These are phyloP conservation scores for Geotrichum carabidarum DNA, from an alignment of 1,139 yeast species.

Conservation along the genomic window DNA sequence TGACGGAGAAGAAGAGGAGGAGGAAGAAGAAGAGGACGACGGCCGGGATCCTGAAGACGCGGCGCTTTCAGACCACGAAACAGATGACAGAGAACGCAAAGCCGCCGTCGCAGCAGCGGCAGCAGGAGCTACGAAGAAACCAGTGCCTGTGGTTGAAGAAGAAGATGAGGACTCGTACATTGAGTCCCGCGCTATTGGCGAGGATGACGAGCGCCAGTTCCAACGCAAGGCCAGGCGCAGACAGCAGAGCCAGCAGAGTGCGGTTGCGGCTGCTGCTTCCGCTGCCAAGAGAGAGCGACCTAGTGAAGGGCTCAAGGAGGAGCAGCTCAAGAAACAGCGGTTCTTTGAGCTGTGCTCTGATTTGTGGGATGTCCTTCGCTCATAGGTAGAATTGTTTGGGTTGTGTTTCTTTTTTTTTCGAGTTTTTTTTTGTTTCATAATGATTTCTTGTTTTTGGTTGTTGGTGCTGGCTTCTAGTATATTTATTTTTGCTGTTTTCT, in stretches of 20 bases:
- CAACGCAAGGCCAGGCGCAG: not conserved
- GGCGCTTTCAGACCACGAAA: constrained; percentile 30
- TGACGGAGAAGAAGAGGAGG: constrained; percentile 20
- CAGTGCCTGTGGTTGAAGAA: not conserved
- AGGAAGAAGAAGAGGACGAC: constrained; percentile 27
- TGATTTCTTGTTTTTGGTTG: not conserved
- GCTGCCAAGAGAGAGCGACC: not conserved
- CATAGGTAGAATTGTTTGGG: not conserved
- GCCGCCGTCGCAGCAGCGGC: constrained; percentile 14
- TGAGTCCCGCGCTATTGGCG: constrained; percentile 21
- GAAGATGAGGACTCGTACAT: constrained; percentile 20
- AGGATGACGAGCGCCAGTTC: constrained; percentile 18
- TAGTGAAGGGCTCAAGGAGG: not conserved
- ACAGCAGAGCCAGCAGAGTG: not conserved
- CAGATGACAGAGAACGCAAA: constrained; percentile 6
- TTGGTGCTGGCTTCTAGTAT: not conserved
- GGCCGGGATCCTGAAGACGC: constrained; percentile 32
- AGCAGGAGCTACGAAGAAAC: constrained; percentile 1
- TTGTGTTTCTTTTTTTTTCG: not conserved
- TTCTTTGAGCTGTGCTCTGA: constrained; percentile 33
- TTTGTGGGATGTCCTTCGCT: constrained; percentile 31
- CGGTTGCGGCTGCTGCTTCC: not conserved
- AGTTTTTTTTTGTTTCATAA: not conserved
- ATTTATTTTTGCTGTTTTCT: not conserved
- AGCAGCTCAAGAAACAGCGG: constrained; percentile 23